Base-by-base conservation (phyloP, 1,284 basidiomycete species). In the Cutaneotrichosporon arboriforme region DNA sequence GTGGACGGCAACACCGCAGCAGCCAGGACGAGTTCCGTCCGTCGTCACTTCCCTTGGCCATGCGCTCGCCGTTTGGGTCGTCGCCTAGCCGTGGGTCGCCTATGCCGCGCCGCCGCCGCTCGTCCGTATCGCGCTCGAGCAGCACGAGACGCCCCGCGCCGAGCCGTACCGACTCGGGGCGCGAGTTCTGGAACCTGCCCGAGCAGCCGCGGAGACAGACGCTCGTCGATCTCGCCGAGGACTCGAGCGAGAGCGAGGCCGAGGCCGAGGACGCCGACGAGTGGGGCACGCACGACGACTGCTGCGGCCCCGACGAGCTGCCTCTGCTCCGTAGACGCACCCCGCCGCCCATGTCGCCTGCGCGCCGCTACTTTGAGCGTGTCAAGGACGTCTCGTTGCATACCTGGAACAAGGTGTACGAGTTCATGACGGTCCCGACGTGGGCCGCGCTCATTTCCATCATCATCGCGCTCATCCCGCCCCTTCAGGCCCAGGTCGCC, bases 381-480 rank as follows among this genome's bases (percentile, higher is more conserved):
- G 14, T 36, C 14, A 73, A 69, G 20, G 21, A 74, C 2, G 57
- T 56, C 15, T 72, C 71, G 15, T 41, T 65, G 5, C 77, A 79
- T 65, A 41, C 26, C 14, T 59, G 57, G 57, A 5, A 68, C 14
- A 75, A 76, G 0, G 69, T 91, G 60, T 82, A 82, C 65, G 79
- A 80, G 31, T 92, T 93, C 76, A 90, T 93, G 89, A 92, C 90
- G 0, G 84, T 84, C 0, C 89, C 89, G 0, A 81, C 92, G 23
- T 86, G 87, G 79, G 87, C 88, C 0, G 87, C 90, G 2, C 68
- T 90, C 13, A 72, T 83, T 1, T 90, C 88, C 2, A 77, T 97
- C 35, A 58, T 90, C 46, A 89, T 94, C 35, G 90, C 91, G 1
- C 81, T 88, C 62, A 80, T 87, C 17, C 84, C 77, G 7, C 85